Base-by-base conservation (phyloP, 2,329 filamentous ascomycete species). In the Fusarium camptoceras region DNA sequence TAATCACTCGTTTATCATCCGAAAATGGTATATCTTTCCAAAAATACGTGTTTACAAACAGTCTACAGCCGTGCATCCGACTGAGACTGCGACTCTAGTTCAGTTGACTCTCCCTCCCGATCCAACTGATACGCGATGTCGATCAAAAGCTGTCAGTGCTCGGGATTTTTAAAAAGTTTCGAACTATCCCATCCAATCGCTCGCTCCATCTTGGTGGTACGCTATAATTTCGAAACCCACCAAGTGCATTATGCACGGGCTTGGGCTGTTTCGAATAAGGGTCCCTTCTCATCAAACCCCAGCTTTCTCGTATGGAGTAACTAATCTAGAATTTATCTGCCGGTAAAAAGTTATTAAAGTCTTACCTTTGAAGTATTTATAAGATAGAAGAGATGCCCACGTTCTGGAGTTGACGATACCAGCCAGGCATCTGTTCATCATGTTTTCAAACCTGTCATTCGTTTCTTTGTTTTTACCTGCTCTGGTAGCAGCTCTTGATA, bases 1-100 rank as follows among this genome's bases (percentile, higher is more conserved):
- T 0, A 4, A 6, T 1, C 1, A 4, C 9, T 18, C 18, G 18
- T 37, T 10, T 10, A n/a, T 37, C 34, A n/a, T 7, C 6, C 34
- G 34, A 1, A 18, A 37, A 37, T 11, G 9, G 16, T 37, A 1
- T 5, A n/a, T 18, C 6, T 37, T 30, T n/a, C 34, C 34, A 37
- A 37, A 37, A n/a, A n/a, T 37, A 37, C n/a, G 1, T 0, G 34
- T n/a, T 37, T 6, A 4, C n/a, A 37, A 37, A 7, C 34, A 37
- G 10, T 37, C 14, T 1, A 18, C 9, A 43, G 16, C 41, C 20
- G 41, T 43, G 41, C 41, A 4, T 25, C 0, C 20, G 15, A 43
- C 41, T 24, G 41, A 43, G 22, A 24, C 9, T 16, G 22, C 22
- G 2, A 43, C 41, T 8, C 14, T 24, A 43, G 41, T 6, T 43